These are phyloP conservation scores for Jacaranda copaia DNA, from an alignment of 257 asterid species.

Conservation along the genomic window DNA sequence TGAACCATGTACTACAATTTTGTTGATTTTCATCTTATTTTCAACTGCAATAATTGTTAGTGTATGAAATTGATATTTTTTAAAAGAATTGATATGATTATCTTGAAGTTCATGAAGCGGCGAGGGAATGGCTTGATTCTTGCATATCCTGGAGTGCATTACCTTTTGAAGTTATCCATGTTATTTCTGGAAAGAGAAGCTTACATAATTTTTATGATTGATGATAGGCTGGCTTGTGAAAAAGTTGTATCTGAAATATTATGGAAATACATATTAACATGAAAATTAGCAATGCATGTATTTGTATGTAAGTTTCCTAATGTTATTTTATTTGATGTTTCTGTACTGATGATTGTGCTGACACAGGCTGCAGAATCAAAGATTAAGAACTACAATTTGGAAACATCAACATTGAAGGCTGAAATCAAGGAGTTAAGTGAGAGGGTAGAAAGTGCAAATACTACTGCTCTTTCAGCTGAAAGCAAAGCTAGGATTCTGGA, in stretches of 20 bases:
- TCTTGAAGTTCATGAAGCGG: constrained; percentile 11
- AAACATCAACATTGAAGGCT: constrained; percentile 61
- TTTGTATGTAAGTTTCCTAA: background rate
- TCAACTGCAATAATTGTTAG: background rate
- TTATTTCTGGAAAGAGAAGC: no score
- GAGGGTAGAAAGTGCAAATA: constrained; percentile 64
- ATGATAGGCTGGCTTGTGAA: no score
- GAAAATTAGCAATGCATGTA: background rate
- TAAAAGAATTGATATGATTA: background rate
- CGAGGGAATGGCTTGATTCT: constrained; percentile 10
- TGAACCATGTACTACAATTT: background rate
- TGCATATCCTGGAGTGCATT: background rate
- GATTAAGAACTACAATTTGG: constrained; percentile 70
- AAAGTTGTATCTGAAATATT: no score
- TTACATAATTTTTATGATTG: no score
- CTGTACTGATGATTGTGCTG: constrained; percentile 15
- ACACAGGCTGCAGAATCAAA: constrained; percentile 92
- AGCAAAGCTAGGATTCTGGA: constrained; percentile 78
- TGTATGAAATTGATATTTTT: background rate
- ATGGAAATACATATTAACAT: background rate
- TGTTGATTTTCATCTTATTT: background rate
- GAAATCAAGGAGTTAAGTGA: constrained; percentile 70
- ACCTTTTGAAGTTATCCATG: no score
- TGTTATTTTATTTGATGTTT: constrained; percentile 1
- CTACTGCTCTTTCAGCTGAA: constrained; percentile 74